Conservation (phyloP, 352 stramenopile genomes). For the Globisporangium parvum region DNA sequence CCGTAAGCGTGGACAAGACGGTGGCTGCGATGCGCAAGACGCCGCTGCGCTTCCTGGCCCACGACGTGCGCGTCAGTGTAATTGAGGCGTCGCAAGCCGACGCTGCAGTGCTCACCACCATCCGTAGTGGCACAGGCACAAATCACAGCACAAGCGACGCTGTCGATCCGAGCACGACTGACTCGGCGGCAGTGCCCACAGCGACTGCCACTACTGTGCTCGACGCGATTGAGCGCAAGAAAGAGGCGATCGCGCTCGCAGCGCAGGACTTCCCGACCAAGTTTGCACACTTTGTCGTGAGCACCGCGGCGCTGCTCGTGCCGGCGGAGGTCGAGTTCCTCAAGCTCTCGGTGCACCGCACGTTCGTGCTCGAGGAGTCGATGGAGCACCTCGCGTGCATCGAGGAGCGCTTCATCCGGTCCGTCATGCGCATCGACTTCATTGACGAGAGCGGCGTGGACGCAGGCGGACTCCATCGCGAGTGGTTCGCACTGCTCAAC, state of each 20-base stretch:
- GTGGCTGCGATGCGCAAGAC: slow-evolving; percentile 25
- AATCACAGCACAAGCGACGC: background rate
- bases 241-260: slow-evolving; percentile 33
- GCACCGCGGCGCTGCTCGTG: slow-evolving; percentile 50
- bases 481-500: slow-evolving; percentile 90
- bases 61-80: slow-evolving; percentile 31
- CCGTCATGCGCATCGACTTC: slow-evolving; percentile 85
- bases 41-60: slow-evolving; percentile 18
- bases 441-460: slow-evolving; percentile 81
- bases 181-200: background rate
- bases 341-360: slow-evolving; percentile 56
- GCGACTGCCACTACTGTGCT: slow-evolving; percentile 12
- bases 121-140: background rate
- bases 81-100: slow-evolving; percentile 28
- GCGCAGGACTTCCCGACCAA: slow-evolving; percentile 62
- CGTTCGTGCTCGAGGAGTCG: slow-evolving; percentile 63
- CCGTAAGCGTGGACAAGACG: slow-evolving; percentile 16
- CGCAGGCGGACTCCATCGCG: slow-evolving; percentile 82
- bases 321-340: slow-evolving; percentile 63
- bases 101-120: slow-evolving; percentile 21
- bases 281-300: slow-evolving; percentile 71
- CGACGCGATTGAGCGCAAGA: slow-evolving; percentile 26
- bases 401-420: slow-evolving; percentile 47
- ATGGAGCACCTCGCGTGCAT: slow-evolving; percentile 64
- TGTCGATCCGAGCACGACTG: background rate